phyloP scores from a whole-genome alignment of 1,284 basidiomycete species.

The Marasmius tenuissimus region DNA sequence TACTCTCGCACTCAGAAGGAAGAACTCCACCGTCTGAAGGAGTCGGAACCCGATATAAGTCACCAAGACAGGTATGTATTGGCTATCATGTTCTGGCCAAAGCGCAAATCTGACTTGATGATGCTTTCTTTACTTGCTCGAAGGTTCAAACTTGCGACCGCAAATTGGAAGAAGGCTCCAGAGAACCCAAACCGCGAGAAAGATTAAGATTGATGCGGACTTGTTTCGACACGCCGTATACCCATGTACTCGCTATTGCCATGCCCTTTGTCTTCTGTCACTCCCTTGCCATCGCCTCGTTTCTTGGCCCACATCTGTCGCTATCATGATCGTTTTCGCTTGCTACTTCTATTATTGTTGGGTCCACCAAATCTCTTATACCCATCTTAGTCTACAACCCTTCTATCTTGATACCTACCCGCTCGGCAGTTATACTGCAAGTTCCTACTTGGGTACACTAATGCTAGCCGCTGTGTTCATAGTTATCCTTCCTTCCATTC shows the following conservation, averaged over 20 bases:
- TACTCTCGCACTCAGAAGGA: slow-evolving; percentile 37
- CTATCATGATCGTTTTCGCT: background rate
- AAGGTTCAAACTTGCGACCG: slow-evolving; percentile 73
- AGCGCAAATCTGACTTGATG: background rate
- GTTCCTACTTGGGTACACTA: no score
- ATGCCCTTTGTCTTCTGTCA: background rate
- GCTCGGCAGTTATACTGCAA: background rate
- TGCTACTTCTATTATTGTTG: background rate
- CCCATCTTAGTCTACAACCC: background rate
- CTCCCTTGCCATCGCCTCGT: background rate
- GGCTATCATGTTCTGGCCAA: slow-evolving; percentile 3
- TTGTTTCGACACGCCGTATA: background rate
- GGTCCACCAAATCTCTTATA: background rate
- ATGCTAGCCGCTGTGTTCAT: no score
- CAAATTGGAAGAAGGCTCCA: slow-evolving; percentile 75
- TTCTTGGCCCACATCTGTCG: background rate
- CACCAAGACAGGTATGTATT: slow-evolving; percentile 65
- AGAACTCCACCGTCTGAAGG: slow-evolving; percentile 75
- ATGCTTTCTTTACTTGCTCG: slow-evolving; percentile 4
- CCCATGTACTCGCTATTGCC: background rate
- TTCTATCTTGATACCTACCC: background rate
- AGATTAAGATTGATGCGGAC: slow-evolving; percentile 4
- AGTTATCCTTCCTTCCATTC: no score
- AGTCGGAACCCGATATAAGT: slow-evolving; percentile 63
- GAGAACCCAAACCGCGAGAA: slow-evolving; percentile 53